phyloP scores from a whole-genome alignment of 1,284 basidiomycete genomes.

The Ceratobasidium sp. region DNA sequence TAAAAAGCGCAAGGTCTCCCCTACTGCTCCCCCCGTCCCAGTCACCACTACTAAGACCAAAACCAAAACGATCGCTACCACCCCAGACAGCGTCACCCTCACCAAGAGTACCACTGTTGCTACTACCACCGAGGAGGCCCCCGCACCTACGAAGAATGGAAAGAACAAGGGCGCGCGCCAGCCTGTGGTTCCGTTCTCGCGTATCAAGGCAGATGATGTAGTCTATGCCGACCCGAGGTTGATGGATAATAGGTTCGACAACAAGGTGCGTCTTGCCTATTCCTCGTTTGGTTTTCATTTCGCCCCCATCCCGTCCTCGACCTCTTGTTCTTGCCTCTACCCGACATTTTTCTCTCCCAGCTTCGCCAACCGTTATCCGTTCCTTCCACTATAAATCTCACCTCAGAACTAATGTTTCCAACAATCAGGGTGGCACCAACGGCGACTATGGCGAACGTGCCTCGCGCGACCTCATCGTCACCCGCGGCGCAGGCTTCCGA shows the following conservation, averaged over 20 bases:
- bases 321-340: background rate
- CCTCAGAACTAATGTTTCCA: constrained; percentile 5
- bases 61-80: constrained; percentile 55
- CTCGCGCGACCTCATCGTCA: constrained; percentile 88
- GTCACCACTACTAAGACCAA: constrained; percentile 49
- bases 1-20: constrained; percentile 5
- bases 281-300: background rate
- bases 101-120: constrained; percentile 46
- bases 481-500: constrained; percentile 92
- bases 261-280: constrained; percentile 66
- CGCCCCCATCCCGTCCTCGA: background rate
- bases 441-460: constrained; percentile 93
- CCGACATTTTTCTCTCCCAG: no score
- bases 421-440: constrained; percentile 63
- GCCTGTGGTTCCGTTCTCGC: constrained; percentile 71
- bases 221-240: constrained; percentile 66
- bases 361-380: background rate
- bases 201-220: constrained; percentile 79
- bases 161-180: constrained; percentile 53
- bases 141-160: constrained; percentile 50
- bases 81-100: background rate
- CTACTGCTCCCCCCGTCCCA: constrained; percentile 25
- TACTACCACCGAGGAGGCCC: constrained; percentile 27
- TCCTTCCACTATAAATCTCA: background rate
- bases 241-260: constrained; percentile 84